Conservation (phyloP, 192 early-diverging fungal genomes). For the Backusella luteola region DNA sequence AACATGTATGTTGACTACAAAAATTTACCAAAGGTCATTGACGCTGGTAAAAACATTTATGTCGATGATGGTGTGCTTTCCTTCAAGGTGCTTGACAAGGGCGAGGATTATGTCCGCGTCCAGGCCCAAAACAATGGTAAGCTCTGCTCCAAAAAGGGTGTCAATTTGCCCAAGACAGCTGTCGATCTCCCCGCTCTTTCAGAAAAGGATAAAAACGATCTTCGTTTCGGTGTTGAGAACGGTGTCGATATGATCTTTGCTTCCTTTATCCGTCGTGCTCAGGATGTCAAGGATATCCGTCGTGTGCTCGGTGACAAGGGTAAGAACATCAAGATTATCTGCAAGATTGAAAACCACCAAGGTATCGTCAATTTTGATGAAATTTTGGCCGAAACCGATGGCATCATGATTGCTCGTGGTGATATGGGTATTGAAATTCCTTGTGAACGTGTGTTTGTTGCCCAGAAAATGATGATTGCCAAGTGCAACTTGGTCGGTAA, state of each 20-base stretch:
- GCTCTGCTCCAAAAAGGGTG: conserved; percentile 86
- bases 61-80: conserved; percentile 93
- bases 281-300: conserved; percentile 89
- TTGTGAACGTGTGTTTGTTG: conserved; percentile 82
- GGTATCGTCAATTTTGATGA: conserved; percentile 94
- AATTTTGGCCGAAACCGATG: conserved; percentile 87
- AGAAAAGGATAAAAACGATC: conserved; percentile 84
- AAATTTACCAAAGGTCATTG: conserved; percentile 69
- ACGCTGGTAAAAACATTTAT: conserved; percentile 67
- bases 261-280: conserved; percentile 87
- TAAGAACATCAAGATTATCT: conserved; percentile 89
- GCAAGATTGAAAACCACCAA: conserved; percentile 95
- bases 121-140: conserved; percentile 75
- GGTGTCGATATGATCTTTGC: conserved; percentile 93
- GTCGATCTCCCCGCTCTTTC: conserved; percentile 90
- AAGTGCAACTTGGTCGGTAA: conserved; percentile 95
- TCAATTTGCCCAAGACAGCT: conserved; percentile 83
- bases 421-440: conserved; percentile 95
- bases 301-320: conserved; percentile 71
- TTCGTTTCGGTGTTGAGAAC: conserved; percentile 86
- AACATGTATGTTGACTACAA: conserved; percentile 74
- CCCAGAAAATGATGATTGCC: conserved; percentile 96
- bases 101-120: conserved; percentile 52
- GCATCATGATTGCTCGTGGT: conserved; percentile 95
- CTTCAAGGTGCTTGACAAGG: conserved; percentile 82